Conservation (phyloP, 139 green algal genomes). For the Auxenochlorella pyrenoidosa region DNA sequence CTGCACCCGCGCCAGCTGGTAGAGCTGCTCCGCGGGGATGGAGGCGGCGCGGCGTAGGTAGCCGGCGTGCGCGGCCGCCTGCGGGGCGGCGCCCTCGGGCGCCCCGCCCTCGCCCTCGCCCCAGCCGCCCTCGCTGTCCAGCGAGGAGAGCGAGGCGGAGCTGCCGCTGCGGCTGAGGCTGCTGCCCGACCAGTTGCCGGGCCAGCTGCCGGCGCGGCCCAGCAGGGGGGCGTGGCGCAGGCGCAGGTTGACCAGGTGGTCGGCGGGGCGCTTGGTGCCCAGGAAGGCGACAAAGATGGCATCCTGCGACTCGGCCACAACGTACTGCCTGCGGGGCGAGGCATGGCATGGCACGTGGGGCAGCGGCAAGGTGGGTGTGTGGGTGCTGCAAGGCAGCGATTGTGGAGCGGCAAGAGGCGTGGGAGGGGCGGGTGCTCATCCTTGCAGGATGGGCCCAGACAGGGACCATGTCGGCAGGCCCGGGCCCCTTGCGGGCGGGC, state of each 20-base stretch:
- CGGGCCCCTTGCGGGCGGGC: neutral
- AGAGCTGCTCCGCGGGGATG: constrained; percentile 67
- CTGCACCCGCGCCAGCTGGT: constrained; percentile 52
- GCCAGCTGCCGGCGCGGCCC: neutral
- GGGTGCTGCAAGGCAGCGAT: too few relatives aligned
- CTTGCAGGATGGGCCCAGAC: too few relatives aligned
- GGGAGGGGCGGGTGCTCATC: too few relatives aligned
- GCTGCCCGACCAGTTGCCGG: constrained; percentile 42
- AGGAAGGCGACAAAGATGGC: constrained; percentile 77
- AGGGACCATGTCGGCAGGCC: too few relatives aligned
- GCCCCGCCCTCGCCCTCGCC: neutral
- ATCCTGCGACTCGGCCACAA: constrained; percentile 58
- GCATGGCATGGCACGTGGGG: constrained; percentile 26
- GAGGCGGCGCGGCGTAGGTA: constrained; percentile 65
- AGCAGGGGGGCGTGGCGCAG: constrained; percentile 20
- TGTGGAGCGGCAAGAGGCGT: too few relatives aligned
- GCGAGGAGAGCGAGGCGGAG: neutral
- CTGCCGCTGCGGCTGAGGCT: constrained; percentile 31
- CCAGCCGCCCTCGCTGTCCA: constrained; percentile 20
- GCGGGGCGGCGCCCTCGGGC: neutral
- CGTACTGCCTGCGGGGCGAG: constrained; percentile 58
- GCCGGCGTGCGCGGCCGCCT: constrained; percentile 59
- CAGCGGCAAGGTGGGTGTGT: too few relatives aligned
- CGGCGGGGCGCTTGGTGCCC: constrained; percentile 66
- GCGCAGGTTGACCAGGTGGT: constrained; percentile 31